Base-by-base conservation (phyloP, 2,329 filamentous ascomycete genomes). In the Claviceps humidiphila region DNA sequence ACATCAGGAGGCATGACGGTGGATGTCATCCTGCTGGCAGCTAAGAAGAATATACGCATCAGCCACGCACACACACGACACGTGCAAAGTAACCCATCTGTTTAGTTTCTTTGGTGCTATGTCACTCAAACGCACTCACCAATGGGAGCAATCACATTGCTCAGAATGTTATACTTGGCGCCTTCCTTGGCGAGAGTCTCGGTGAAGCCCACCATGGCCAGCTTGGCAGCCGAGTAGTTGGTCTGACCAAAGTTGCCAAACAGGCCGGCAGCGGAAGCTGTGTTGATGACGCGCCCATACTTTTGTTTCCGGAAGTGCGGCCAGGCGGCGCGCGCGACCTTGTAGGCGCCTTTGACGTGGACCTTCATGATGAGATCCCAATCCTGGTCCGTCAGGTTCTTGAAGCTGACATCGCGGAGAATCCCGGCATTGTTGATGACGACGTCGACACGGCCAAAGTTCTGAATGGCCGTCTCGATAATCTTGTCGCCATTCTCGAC, bases 391-490 rank as follows among this genome's bases (percentile, higher is more conserved):
- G 85, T 93, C 81, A 97, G 94, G 74, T 97, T 97, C 80, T 95
- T 95, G 76, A 98, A 97, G 78, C 87, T 91, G 66, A 97, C 70
- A 73, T 97, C 90, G 56, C 91, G 85, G 55, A 95, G 78, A 65
- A 97, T 97, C 64, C 93, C 91, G 56, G 93, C 93, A 67, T 97
- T 98, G 79, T 98, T 98, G 72, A 98, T 85, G 62, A 98, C 83
- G 58, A 98, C 75, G 69, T 98, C 91, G 70, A 98, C 81, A 63
- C 91, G 87, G 60, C 91, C 87, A 65, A 84, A 93, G 52, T 74
- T 75, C 69, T 87, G 74, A 66, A 93, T 86, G 61, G 87, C 87
- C 24, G 87, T 90, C 59, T 91, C 84, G 72, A 98, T 94, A 69
- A 98, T 97, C 71, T 80, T 85, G 55, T 97, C 91, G 63, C 93